Base-by-base conservation (phyloP, 2,329 filamentous ascomycete species). In the Fusarium sublunatum region DNA sequence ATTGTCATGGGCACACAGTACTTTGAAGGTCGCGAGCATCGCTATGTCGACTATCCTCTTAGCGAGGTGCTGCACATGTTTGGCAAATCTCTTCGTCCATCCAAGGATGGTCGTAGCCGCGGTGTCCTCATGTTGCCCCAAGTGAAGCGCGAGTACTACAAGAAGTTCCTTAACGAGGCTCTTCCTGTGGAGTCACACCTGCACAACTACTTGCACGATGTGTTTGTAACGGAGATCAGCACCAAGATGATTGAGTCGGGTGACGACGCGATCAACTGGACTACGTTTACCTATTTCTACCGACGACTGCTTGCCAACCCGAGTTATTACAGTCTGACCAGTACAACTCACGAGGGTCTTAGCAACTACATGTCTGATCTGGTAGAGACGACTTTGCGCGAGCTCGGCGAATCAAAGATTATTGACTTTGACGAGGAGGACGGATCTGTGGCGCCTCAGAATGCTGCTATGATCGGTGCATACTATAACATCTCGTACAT, bases 401-500 rank as follows among this genome's bases (percentile, higher is more conserved):
- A 99, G 69, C 82, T 99, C 55, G 84, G 89, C 8, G 94, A 98
- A 70, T 93, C 93, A 32, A 96, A 96, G 82, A 94, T 99, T 64
- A 93, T 99, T 67, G 93, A 98, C 70, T 86, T 97, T 44, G 94
- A 98, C 65, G 93, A 97, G 73, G 93, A 96, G 45, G 94, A 98
- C 73, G 94, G 96, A 70, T 89, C 88, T 1, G 89, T 98, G 40
- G 86, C 91, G 15, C 93, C 95, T 12, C 86, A 97, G 70, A 98
- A 99, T 76, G 91, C 94, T 3, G 95, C 95, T 67, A 97, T 97
- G 91, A 98, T 99, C 73, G 93, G 92, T 9, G 93, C 95, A 2
- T 98, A 99, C 83, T 99, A 99, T 84, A 98, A 97, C 78, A 97
- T 99, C 73, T 97, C 94, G 6, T 98, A 97, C 79, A 91, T 97